Conservation (phyloP, 352 stramenopile genomes). For the Phytophthora constricta region DNA sequence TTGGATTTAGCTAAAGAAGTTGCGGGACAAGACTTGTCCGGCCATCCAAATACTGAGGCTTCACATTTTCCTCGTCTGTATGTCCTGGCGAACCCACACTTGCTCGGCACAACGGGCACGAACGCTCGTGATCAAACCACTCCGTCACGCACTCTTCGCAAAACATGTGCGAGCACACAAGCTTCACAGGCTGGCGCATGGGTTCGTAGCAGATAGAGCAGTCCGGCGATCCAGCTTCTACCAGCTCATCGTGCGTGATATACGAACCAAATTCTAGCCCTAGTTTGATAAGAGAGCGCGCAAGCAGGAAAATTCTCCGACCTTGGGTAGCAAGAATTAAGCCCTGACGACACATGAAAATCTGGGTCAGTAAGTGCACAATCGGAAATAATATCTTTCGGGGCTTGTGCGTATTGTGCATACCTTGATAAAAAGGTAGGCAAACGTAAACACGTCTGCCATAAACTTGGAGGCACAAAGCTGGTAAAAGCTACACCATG, state of each 20-base stretch:
- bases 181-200: slow-evolving; percentile 76
- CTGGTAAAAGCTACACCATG: slow-evolving; percentile 85
- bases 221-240: slow-evolving; percentile 66
- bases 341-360: slow-evolving; percentile 42
- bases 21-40: slow-evolving; percentile 81
- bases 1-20: slow-evolving; percentile 51
- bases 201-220: slow-evolving; percentile 87
- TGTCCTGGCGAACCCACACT: slow-evolving; percentile 42
- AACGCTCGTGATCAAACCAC: slow-evolving; percentile 87
- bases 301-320: slow-evolving; percentile 49
- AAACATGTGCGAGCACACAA: slow-evolving; percentile 83
- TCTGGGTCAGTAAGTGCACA: no score
- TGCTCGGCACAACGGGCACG: slow-evolving; percentile 76
- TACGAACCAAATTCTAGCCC: slow-evolving; percentile 76
- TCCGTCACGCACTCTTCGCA: slow-evolving; percentile 87
- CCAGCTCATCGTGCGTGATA: slow-evolving; percentile 62
- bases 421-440: slow-evolving; percentile 83
- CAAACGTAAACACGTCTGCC: slow-evolving; percentile 74
- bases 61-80: slow-evolving; percentile 41
- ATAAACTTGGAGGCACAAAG: slow-evolving; percentile 77
- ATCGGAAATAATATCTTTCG: slow-evolving; percentile 4
- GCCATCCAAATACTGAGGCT: slow-evolving; percentile 78
- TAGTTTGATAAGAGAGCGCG: slow-evolving; percentile 66
- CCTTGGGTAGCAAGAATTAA: slow-evolving; percentile 67
- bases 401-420: neutral